These are phyloP conservation scores for Wallacemonas sp. DNA, from an alignment of 208 protist genomes.

Conservation along the genomic window DNA sequence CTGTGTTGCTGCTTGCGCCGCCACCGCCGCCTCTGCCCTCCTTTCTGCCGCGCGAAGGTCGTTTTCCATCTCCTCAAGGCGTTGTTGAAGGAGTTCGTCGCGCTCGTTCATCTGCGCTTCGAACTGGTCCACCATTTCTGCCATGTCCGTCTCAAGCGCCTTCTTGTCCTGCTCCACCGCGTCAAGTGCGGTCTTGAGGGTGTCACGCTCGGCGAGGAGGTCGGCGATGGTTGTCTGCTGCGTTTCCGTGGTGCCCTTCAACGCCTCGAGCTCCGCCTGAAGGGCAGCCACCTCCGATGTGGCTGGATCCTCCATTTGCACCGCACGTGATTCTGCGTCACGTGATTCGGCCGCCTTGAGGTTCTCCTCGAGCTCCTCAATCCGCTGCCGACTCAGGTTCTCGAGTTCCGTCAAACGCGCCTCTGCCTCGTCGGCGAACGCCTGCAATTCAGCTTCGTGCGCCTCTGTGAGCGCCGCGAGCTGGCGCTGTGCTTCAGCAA, in stretches of 20 bases:
- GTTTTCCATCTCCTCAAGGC: background rate
- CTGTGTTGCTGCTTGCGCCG: no score
- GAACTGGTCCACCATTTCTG: constrained; percentile 8
- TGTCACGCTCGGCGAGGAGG: background rate
- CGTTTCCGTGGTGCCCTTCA: no score
- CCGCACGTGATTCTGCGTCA: no score
- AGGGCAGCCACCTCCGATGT: background rate
- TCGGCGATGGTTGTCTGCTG: no score
- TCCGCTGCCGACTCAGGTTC: constrained; percentile 25
- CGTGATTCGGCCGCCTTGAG: constrained; percentile 3
- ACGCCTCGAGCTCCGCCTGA: no score
- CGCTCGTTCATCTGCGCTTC: constrained; percentile 6
- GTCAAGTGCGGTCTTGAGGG: background rate
- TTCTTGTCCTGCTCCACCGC: background rate
- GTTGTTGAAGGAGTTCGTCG: constrained; percentile 4
- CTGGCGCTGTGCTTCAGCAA: constrained; percentile 16
- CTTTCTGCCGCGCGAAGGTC: background rate
- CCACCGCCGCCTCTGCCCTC: background rate
- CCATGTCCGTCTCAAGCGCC: constrained; percentile 12
- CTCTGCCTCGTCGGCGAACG: constrained; percentile 39
- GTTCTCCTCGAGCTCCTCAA: constrained; percentile 15
- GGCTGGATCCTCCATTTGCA: background rate
- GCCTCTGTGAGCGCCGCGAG: constrained; percentile 11
- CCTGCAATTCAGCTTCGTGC: constrained; percentile 59
- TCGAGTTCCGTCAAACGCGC: constrained; percentile 56